phyloP scores from a whole-genome alignment of 257 asterid genomes.

The Cordia subcordata region DNA sequence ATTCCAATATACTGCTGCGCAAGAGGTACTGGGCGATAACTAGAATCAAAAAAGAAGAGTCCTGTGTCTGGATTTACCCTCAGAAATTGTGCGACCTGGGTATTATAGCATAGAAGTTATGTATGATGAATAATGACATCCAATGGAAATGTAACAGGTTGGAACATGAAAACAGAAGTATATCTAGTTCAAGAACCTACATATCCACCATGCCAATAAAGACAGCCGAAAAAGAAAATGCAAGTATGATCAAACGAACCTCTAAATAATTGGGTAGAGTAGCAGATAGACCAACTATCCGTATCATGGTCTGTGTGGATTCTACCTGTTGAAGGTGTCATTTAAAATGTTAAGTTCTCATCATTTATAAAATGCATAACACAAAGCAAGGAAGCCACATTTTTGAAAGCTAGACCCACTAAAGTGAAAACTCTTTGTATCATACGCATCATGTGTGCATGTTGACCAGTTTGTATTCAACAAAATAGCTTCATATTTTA shows the following conservation, averaged over 20 bases:
- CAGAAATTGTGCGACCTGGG: constrained; percentile 91
- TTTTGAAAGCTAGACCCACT: too few relatives aligned
- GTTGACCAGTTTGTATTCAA: too few relatives aligned
- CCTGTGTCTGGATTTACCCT: constrained; percentile 94
- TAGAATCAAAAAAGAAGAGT: constrained; percentile 86
- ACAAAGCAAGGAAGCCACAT: too few relatives aligned
- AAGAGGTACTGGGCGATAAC: constrained; percentile 98
- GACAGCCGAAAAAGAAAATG: constrained; percentile 9
- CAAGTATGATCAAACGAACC: constrained; percentile 43
- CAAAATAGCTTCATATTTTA: too few relatives aligned
- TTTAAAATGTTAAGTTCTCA: constrained; percentile 2
- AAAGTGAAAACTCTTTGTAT: too few relatives aligned
- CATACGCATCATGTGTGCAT: too few relatives aligned
- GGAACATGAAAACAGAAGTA: constrained; percentile 1
- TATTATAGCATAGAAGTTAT: constrained; percentile 20
- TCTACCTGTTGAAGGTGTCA: constrained; percentile 66
- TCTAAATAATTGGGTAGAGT: constrained; percentile 92
- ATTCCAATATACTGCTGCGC: constrained; percentile 95
- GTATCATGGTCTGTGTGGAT: constrained; percentile 97
- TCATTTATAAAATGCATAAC: not conserved
- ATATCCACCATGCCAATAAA: not conserved
- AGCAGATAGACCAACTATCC: constrained; percentile 98
- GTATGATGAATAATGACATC: too few relatives aligned
- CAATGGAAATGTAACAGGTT: constrained; percentile 8
- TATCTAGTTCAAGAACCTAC: not conserved